Conservation (phyloP, 2,329 filamentous ascomycete genomes). For the Verticillium nubilum region DNA sequence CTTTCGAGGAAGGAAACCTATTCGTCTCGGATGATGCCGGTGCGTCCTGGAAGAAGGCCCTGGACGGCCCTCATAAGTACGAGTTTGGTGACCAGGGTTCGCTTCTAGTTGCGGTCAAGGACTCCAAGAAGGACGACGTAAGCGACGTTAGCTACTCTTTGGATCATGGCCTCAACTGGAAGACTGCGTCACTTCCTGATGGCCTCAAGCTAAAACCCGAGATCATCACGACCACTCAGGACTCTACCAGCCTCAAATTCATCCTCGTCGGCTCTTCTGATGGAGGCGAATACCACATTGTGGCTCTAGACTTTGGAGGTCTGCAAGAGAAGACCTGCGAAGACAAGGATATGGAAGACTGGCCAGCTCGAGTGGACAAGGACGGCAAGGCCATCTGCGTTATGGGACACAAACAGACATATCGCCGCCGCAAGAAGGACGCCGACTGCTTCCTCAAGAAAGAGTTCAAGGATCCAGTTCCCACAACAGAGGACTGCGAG, state of each 20-base stretch:
- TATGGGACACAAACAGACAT: conserved; percentile 94
- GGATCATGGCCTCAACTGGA: conserved; percentile 84
- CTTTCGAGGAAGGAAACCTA: conserved; percentile 69
- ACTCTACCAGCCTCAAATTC: conserved; percentile 91
- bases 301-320: conserved; percentile 77
- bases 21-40: conserved; percentile 92
- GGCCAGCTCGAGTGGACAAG: conserved; percentile 77
- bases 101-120: conserved; percentile 75
- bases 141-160: conserved; percentile 68
- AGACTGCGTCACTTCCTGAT: conserved; percentile 61
- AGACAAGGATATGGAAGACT: conserved; percentile 76
- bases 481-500: conserved; percentile 68
- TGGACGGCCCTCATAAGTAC: conserved; percentile 85
- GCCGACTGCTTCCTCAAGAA: conserved; percentile 85
- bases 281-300: conserved; percentile 52
- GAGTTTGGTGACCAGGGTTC: conserved; percentile 94
- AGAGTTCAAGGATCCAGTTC: conserved; percentile 73
- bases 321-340: conserved; percentile 77
- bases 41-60: conserved; percentile 70
- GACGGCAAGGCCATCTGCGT: conserved; percentile 80
- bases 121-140: conserved; percentile 59
- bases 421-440: conserved; percentile 76
- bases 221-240: conserved; percentile 79
- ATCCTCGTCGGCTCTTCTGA: conserved; percentile 62
- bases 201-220: conserved; percentile 63